Base-by-base conservation (phyloP, 768 basidiomycete species). In the Russula emetica region DNA sequence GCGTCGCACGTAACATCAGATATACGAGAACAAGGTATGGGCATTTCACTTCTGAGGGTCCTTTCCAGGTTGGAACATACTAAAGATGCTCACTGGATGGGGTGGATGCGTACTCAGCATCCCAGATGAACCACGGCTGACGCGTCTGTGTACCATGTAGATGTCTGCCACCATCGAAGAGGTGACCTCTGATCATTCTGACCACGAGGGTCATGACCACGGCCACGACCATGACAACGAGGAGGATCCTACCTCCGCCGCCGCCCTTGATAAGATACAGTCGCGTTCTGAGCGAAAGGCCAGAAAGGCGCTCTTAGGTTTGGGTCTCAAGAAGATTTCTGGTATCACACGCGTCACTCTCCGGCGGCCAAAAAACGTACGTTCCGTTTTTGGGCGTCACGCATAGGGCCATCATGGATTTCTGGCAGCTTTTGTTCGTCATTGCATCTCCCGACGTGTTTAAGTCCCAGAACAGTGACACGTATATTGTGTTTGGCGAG, bases 401-500 rank as follows among this genome's bases (percentile, higher is more conserved):
- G 20, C 30, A 32, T 20, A 42, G 45, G 63, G 6, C 30, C 51
- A 24, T 50, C 36, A 38, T 52, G 9, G 55, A 53, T 28, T 22
- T 26, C 20, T 11, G 13, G 24, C 70, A 92, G 90, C 79, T 96
- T 67, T 85, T 98, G 66, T 91, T 98, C 74, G 95, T 98, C 64
- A 83, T 99, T 70, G 85, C 92, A 59, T 80, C 87, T 56, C 97
- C 97, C 42, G 97, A 99, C 68, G 97, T 99, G 59, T 99, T 91
- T 87, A 98, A 98, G 82, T 94, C 92, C 55, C 87, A 90, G 49
- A 94, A 93, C 78, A 94, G 92, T 73, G 97, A 99, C 78, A 93
- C 90, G 77, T 98, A 99, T 82, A 93, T 99, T 74, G 94, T 99
- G 67, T 99, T 98, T 71, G 97, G 97, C 68, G 97, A 98, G 81